A percentile compares a stretch with the other conserved stretches of the same genome.
These are phyloP conservation scores for Coix lacrymajobi DNA, from an alignment of 176 grass and related monocot species.

Conservation along the genomic window DNA sequence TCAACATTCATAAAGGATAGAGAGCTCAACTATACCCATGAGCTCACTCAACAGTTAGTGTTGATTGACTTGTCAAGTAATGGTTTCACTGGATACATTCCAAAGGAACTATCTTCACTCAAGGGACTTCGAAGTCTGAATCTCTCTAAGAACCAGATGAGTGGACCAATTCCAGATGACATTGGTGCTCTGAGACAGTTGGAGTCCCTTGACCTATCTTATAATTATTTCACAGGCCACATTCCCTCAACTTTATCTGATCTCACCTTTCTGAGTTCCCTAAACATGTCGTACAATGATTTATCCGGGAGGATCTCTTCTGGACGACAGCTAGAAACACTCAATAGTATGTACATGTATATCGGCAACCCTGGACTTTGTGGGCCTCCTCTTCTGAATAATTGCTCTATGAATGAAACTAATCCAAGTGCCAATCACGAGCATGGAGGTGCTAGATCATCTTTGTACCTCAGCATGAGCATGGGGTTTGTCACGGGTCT, in stretches of 20 bases:
- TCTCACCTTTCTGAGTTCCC: neutral
- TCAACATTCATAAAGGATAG: neutral
- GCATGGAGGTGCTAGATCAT: neutral
- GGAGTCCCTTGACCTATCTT: constrained; percentile 15
- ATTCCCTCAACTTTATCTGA: neutral
- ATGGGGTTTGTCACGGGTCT: constrained; percentile 9
- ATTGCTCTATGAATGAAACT: neutral
- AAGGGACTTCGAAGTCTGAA: neutral
- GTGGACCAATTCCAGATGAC: neutral
- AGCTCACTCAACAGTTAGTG: neutral
- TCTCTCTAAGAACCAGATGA: neutral
- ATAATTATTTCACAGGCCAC: neutral
- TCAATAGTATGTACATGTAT: neutral
- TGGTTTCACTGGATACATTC: constrained; percentile 16
- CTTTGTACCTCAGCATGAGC: constrained; percentile 3
- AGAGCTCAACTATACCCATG: neutral
- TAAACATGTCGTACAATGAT: constrained; percentile 37
- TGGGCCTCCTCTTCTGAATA: neutral
- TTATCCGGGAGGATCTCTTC: constrained; percentile 29
- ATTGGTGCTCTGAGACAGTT: neutral
- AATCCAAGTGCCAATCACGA: neutral
- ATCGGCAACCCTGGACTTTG: constrained; percentile 14
- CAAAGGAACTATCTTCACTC: neutral
- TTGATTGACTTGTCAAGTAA: constrained; percentile 24
- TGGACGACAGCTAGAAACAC: neutral